Evolutionary conservation across 2,329 filamentous ascomycete species (phyloP).

Genomic region (Neonectria hederae): DNA sequence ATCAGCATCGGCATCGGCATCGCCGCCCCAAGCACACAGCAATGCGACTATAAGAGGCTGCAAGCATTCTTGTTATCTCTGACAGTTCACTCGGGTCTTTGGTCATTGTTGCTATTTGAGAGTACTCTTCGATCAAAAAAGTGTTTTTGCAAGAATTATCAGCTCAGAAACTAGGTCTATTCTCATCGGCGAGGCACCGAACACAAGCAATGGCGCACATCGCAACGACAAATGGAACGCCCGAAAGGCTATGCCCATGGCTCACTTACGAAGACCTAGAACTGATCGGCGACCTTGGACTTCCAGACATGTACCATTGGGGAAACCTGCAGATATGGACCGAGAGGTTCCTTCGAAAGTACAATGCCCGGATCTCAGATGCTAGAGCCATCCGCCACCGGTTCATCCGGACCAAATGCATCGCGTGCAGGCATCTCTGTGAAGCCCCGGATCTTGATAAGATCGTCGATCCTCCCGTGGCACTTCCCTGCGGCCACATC

Average conservation of each 20-base stretch:
- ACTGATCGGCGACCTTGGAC: constrained; percentile 23
- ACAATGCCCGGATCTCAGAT: neutral
- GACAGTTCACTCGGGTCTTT: neutral
- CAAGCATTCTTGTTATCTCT: neutral
- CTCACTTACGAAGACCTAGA: constrained; percentile 20
- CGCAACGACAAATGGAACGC: neutral
- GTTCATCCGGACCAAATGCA: constrained; percentile 33
- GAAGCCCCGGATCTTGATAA: constrained; percentile 1
- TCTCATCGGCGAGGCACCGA: neutral
- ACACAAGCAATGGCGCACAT: neutral
- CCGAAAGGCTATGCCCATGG: constrained; percentile 9
- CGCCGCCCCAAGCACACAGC: constrained; percentile 1
- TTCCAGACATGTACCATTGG: constrained; percentile 29
- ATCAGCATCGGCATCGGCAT: neutral
- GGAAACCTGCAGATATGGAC: constrained; percentile 18
- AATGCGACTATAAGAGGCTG: constrained; percentile 14
- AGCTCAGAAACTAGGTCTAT: no score
- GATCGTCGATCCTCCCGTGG: constrained; percentile 2
- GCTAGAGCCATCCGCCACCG: constrained; percentile 3
- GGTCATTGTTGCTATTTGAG: neutral
- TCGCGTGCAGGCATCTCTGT: constrained; percentile 27
- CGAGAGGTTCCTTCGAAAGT: neutral
- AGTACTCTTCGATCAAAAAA: neutral
- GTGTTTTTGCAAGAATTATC: neutral
- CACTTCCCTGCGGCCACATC: constrained; percentile 37